These are phyloP conservation scores for Saccharomyces pastorianus DNA, from an alignment of 1,139 yeast species.

Conservation along the genomic window DNA sequence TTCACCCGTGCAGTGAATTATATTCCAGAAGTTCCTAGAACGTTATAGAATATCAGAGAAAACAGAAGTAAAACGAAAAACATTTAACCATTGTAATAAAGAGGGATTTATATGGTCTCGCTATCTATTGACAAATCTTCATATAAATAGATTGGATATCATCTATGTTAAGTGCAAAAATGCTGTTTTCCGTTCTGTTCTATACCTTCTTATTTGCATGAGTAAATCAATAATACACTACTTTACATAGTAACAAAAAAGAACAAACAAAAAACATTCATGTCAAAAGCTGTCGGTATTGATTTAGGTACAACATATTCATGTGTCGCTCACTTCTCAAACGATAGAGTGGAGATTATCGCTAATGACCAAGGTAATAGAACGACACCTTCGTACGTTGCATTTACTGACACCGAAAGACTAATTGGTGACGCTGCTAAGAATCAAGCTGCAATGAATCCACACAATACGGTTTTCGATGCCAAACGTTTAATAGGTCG, in stretches of 20 bases:
- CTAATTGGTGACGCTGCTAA: conserved; percentile 67
- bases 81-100: neutral
- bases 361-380: conserved; percentile 68
- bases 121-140: too few species aligned
- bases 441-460: conserved; percentile 67
- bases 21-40: conserved; percentile 5
- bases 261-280: conserved; percentile 20
- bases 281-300: conserved; percentile 72
- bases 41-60: conserved; percentile 4
- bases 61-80: neutral
- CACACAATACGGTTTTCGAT: conserved; percentile 56
- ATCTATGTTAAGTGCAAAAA: neutral
- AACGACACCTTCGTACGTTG: conserved; percentile 64
- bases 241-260: neutral
- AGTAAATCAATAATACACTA: too few species aligned
- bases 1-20: neutral
- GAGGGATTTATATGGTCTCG: neutral
- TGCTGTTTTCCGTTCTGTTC: too few species aligned
- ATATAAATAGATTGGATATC: too few species aligned
- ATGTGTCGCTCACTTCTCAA: conserved; percentile 69
- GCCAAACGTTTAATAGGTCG: conserved; percentile 65
- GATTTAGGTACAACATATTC: conserved; percentile 83
- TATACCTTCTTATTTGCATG: too few species aligned
- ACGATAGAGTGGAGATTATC: conserved; percentile 64
- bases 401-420: conserved; percentile 59